phyloP scores from a whole-genome alignment of 192 early-diverging fungal species.

The Coemansia asiatica region DNA sequence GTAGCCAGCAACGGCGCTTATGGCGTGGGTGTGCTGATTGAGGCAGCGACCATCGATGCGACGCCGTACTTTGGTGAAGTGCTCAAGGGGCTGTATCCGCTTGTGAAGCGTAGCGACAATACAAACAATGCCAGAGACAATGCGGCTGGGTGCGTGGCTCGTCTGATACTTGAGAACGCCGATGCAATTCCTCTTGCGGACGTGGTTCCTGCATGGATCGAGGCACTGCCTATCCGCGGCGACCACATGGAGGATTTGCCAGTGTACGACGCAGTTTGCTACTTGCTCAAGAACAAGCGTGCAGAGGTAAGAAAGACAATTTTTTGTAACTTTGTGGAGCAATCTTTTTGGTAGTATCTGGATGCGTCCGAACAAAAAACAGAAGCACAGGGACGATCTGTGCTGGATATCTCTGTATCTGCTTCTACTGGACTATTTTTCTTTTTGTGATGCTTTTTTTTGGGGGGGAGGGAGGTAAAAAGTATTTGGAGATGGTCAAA shows the following conservation, averaged over 20 bases:
- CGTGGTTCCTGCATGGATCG: conserved; percentile 66
- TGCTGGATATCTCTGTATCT: too few species aligned
- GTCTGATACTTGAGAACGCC: conserved; percentile 69
- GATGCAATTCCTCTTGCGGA: conserved; percentile 70
- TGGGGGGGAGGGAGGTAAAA: background rate
- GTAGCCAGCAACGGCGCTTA: conserved; percentile 87
- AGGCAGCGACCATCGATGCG: conserved; percentile 66
- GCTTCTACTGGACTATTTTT: too few species aligned
- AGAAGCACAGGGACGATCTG: background rate
- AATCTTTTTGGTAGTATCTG: background rate
- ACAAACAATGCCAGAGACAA: conserved; percentile 65
- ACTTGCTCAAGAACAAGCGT: conserved; percentile 57
- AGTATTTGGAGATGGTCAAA: background rate
- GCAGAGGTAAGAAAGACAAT: conserved; percentile 37
- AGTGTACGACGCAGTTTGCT: conserved; percentile 70
- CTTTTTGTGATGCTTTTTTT: background rate
- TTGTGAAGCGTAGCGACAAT: conserved; percentile 55
- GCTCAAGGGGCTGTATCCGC: conserved; percentile 63
- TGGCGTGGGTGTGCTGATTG: conserved; percentile 72
- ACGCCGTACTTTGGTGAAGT: conserved; percentile 66
- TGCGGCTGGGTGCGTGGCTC: conserved; percentile 76
- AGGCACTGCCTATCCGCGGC: conserved; percentile 67
- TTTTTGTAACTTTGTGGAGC: conserved; percentile 3
- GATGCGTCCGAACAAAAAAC: background rate
- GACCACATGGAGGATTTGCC: conserved; percentile 80